Percentiles rank a stretch among this genome's conserved stretches.
Conservation (phyloP, 208 protist species). For the Entamoeba moshkovskii region DNA sequence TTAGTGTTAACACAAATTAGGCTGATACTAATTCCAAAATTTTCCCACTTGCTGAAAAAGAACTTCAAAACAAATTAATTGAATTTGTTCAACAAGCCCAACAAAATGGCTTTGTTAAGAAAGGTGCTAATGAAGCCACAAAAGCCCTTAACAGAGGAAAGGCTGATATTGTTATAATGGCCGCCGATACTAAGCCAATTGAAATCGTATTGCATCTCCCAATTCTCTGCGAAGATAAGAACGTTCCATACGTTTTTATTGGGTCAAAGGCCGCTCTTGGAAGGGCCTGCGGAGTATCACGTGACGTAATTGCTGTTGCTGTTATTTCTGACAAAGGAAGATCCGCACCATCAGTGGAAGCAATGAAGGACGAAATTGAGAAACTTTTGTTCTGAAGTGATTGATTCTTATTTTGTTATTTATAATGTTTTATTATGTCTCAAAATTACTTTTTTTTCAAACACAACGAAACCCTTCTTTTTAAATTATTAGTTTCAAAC, state of each 20-base stretch:
- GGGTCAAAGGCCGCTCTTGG: constrained; percentile 85
- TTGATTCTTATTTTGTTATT: background rate
- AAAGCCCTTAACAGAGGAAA: constrained; percentile 95
- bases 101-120: constrained; percentile 64
- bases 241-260: constrained; percentile 99
- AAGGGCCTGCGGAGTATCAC: constrained; percentile 80
- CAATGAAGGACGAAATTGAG: background rate
- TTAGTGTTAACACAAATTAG: too few species aligned
- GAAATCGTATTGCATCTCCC: constrained; percentile 98
- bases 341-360: background rate
- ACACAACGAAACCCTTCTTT: too few species aligned
- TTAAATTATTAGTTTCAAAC: too few species aligned
- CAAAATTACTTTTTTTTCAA: too few species aligned
- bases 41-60: background rate
- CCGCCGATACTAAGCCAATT: constrained; percentile 95
- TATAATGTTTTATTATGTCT: background rate
- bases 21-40: background rate
- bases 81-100: constrained; percentile 87
- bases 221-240: constrained; percentile 97
- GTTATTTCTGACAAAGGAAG: constrained; percentile 55
- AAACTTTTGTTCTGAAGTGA: background rate
- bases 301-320: constrained; percentile 82
- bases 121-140: constrained; percentile 93
- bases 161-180: constrained; percentile 92
- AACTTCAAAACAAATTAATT: constrained; percentile 54